Base-by-base conservation (phyloP, 192 early-diverging fungal species). In the Coemansia sp. region DNA sequence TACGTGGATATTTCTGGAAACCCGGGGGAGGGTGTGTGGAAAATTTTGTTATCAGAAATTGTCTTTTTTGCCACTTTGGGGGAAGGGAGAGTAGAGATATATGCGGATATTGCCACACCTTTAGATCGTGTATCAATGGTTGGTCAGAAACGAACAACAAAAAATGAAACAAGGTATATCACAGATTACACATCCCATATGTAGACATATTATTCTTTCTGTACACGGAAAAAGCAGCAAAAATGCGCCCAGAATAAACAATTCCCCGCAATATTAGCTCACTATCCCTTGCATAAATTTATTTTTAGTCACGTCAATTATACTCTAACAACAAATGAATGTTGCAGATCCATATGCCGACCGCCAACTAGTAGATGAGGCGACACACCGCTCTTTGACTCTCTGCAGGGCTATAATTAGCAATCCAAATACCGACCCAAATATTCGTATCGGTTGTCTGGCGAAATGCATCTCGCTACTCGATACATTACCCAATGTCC, bases 351-450 rank as follows among this genome's bases (percentile, higher is more conserved):
- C 49, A 13, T 68, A 73, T 44, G 56, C 71, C 2, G 65, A 73
- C 34, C 49, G 52, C 16, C 43, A 45, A 12, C 50, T 73, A 18
- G 52, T 68, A 4, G 65, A 73, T 11, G 71, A 73, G 12, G 39
- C 60, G 0, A 62, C 70, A 1, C 64, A 30, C 24, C 35, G 61
- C 3, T 60, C 66, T 1, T 43, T 74, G 41, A 37, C 61, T 16
- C 53, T 74, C 0, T 74, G 66, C 66, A 59, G 11, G 24, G 45
- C 55, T 16, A 39, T 60, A 20, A 22, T 74, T 37, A 34, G 34
- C 16, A 68, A 45, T 20, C 62, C 72, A 20, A 18, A n/a, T 4
- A 68, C 62, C 5, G 65, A 67, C 16, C 20, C 7, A n/a, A n/a
- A 11, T 12, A 64, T 56, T 2, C 52, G 47, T 5, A 30, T 64